Conservation (phyloP, 352 stramenopile species). For the Phytophthora cryptogea region DNA sequence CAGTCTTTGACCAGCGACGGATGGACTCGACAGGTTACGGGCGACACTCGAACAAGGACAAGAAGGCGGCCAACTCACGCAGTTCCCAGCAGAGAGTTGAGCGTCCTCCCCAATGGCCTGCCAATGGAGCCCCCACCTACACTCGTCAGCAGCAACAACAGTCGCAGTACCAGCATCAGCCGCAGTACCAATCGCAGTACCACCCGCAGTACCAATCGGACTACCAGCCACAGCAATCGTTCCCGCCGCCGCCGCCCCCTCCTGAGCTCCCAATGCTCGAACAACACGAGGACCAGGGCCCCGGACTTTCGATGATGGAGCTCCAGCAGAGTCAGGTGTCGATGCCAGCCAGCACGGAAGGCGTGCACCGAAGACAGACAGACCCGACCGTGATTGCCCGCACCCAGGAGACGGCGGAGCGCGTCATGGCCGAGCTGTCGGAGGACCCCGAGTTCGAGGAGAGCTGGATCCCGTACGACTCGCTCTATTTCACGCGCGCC, state of each 20-base stretch:
- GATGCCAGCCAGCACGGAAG: conserved; percentile 21
- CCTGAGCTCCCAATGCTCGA: conserved; percentile 36
- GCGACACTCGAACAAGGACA: conserved; percentile 16
- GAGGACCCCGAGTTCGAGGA: conserved; percentile 53
- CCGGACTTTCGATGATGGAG: conserved; percentile 36
- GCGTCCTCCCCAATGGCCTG: conserved; percentile 30
- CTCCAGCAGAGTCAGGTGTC: conserved; percentile 33
- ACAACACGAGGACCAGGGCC: conserved; percentile 24
- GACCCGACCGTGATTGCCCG: conserved; percentile 30
- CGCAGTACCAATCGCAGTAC: conserved; percentile 16
- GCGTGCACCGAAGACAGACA: conserved; percentile 24
- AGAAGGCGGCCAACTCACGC: conserved; percentile 10
- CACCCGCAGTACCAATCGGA: conserved; percentile 5
- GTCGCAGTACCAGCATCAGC: conserved; percentile 22
- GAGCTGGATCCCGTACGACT: conserved; percentile 67
- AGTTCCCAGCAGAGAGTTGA: conserved; percentile 21
- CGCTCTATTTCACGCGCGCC: conserved; percentile 77
- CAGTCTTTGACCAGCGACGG: conserved; percentile 13
- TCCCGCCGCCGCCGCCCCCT: conserved; percentile 31
- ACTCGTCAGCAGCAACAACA: conserved; percentile 33
- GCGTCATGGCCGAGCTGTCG: conserved; percentile 68
- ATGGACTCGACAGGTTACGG: conserved; percentile 31
- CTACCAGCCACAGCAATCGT: conserved; percentile 21
- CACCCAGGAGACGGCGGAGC: conserved; percentile 48
- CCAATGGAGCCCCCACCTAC: conserved; percentile 33